Percentiles rank a stretch among this genome's conserved stretches.
phyloP scores from a whole-genome alignment of 352 stramenopile species.

The Sclerospora graminicola region DNA sequence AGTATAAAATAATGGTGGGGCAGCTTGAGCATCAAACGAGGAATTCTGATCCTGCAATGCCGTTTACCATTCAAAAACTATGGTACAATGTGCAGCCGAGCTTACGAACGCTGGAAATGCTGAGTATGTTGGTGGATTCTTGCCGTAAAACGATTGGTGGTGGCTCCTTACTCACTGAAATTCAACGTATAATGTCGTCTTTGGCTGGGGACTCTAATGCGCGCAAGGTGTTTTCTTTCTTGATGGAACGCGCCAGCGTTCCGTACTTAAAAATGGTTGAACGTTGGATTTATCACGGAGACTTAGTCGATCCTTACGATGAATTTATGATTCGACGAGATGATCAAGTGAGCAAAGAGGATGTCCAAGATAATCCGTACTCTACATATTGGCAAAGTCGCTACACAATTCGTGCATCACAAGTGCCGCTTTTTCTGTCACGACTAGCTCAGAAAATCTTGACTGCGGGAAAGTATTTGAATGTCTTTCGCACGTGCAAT shows the following conservation, averaged over 20 bases:
- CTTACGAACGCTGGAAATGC: conserved; percentile 88
- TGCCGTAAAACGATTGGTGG: conserved; percentile 74
- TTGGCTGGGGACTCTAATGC: conserved; percentile 72
- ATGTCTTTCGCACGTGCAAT: conserved; percentile 81
- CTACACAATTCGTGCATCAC: conserved; percentile 66
- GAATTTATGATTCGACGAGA: conserved; percentile 88
- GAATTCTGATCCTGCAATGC: conserved; percentile 2
- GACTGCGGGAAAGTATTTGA: conserved; percentile 88
- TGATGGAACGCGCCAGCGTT: conserved; percentile 73
- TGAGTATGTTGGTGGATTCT: conserved; percentile 72
- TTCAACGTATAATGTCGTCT: conserved; percentile 79
- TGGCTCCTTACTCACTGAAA: conserved; percentile 85
- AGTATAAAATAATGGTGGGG: conserved; percentile 89
- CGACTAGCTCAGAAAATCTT: conserved; percentile 79
- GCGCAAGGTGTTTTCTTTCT: conserved; percentile 65
- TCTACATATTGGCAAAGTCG: conserved; percentile 86
- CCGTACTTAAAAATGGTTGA: conserved; percentile 88
- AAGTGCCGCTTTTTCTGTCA: conserved; percentile 77
- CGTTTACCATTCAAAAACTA: conserved; percentile 86
- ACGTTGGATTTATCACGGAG: conserved; percentile 84
- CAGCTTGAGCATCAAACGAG: conserved; percentile 84
- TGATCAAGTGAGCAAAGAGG: conserved; percentile 62
- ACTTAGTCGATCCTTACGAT: conserved; percentile 85
- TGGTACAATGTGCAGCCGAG: conserved; percentile 90
- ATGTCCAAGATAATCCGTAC: conserved; percentile 82